Conservation (phyloP, 1,284 basidiomycete genomes). For the Austroboletus novae-zelandiae region DNA sequence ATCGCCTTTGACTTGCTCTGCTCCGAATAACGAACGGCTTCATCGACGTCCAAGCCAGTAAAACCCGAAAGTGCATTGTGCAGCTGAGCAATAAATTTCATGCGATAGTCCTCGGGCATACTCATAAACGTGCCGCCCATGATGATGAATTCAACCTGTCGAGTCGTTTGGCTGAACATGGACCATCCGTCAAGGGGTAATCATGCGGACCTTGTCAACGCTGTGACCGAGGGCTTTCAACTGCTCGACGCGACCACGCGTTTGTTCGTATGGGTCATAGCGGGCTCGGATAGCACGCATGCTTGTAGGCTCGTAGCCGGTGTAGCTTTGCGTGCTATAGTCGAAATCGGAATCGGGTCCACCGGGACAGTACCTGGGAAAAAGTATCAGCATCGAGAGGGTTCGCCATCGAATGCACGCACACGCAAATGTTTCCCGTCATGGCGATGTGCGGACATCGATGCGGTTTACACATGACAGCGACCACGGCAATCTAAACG, state of each 20-base stretch:
- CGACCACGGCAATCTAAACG: constrained; percentile 90
- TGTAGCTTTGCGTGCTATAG: constrained; percentile 98
- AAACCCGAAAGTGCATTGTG: constrained; percentile 97
- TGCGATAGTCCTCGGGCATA: constrained; percentile 94
- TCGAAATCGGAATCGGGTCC: constrained; percentile 99
- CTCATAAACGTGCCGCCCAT: constrained; percentile 99
- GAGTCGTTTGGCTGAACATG: neutral
- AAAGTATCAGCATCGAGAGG: neutral
- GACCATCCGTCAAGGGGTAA: neutral
- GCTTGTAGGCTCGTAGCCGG: constrained; percentile 96
- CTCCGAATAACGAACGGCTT: constrained; percentile 96
- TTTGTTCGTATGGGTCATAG: constrained; percentile 99
- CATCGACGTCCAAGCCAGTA: constrained; percentile 91
- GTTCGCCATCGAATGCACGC: constrained; percentile 28
- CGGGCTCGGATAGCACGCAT: constrained; percentile 98
- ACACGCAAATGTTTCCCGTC: constrained; percentile 99
- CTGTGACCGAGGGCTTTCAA: constrained; percentile 92
- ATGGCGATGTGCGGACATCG: constrained; percentile 99
- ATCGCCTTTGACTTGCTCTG: constrained; percentile 98
- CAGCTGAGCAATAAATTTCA: constrained; percentile 91
- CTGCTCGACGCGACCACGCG: constrained; percentile 92
- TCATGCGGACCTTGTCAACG: constrained; percentile 82
- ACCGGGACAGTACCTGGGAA: constrained; percentile 91
- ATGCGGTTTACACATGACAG: constrained; percentile 99
- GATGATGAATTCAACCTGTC: constrained; percentile 93